Conservation (phyloP, 306 rosid species). For the Prosopis cineraria region DNA sequence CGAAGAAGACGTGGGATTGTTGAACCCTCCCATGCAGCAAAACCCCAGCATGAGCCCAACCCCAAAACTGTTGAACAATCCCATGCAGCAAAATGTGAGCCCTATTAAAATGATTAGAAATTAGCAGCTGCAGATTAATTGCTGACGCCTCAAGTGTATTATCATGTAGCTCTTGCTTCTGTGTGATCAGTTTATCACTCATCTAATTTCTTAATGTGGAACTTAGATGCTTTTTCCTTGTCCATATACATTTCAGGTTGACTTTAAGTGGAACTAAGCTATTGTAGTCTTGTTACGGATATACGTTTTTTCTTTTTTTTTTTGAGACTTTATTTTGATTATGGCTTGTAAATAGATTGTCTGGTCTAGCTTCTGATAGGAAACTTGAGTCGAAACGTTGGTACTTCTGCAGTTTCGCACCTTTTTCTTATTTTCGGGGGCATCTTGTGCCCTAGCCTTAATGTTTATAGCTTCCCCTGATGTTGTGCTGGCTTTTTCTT, state of each 20-base stretch:
- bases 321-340: slow-evolving; percentile 30
- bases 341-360: slow-evolving; percentile 75
- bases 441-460: neutral
- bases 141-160: slow-evolving; percentile 42
- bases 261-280: slow-evolving; percentile 36
- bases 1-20: slow-evolving; percentile 54
- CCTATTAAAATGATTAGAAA: slow-evolving; percentile 49
- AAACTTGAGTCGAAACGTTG: slow-evolving; percentile 38
- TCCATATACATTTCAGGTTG: slow-evolving; percentile 49
- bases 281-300: slow-evolving; percentile 45
- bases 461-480: slow-evolving; percentile 28
- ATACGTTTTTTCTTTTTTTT: slow-evolving; percentile 14
- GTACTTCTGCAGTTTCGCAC: slow-evolving; percentile 1
- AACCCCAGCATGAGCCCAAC: slow-evolving; percentile 40
- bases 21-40: slow-evolving; percentile 44
- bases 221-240: slow-evolving; percentile 51
- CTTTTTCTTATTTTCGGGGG: neutral
- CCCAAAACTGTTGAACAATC: slow-evolving; percentile 45
- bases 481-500: slow-evolving; percentile 25
- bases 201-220: slow-evolving; percentile 53
- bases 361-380: slow-evolving; percentile 48
- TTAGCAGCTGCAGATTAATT: slow-evolving; percentile 40
- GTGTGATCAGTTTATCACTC: slow-evolving; percentile 41
- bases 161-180: slow-evolving; percentile 40
- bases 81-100: slow-evolving; percentile 51